Base-by-base conservation (phyloP, 495 filamentous ascomycete species). In the Pyrenula massariospora region DNA sequence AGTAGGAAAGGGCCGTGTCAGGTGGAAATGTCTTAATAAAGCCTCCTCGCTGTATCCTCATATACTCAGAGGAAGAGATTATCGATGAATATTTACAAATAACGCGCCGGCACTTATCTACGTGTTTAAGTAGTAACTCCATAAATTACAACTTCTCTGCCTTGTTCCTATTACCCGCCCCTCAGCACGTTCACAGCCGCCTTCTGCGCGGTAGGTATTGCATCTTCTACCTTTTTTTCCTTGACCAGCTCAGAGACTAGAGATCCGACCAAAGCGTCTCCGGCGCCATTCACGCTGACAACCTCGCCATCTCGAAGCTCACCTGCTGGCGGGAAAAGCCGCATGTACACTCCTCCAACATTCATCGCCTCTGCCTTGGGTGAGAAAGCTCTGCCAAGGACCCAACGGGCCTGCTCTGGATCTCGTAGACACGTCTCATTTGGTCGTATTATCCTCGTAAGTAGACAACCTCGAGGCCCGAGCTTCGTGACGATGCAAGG, bases 281-380 rank as follows among this genome's bases (percentile, higher is more conserved):
- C 93, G 0, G 89, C 91, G 0, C 91, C 93, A 65, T 96, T 98
- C 12, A 96, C 93, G 59, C 87, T 92, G 12, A 92, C 84, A 2
- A 95, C 74, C 24, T 89, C 80, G 15, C 77, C 67, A 0, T 70
- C 60, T 11, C 59, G 54, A 1, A 95, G 71, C n/a, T 70, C 65
- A 69, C 87, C 83, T 1, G 76, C 77, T 12, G 86, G 74, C 0
- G 85, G 79, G 68, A 89, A 93, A 22, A 91, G 66, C 47, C 88
- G 75, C 83, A 96, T 88, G 62, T 94, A 95, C 19, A 95, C 78
- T 0, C 90, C 91, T 2, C 86, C 89, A 3, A 95, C 73, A n/a
- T 68, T 63, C 0, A 73, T 61, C 20, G 75, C 76, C 1, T 77
- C 76, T 20, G 76, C 75, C 19, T 61, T 56, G 20, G 66, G 52